Evolutionary conservation across 1,284 basidiomycete genomes (phyloP), one percentile per base, ranked within the genome.

Genomic region (Ganoderma resinaceum): DNA sequence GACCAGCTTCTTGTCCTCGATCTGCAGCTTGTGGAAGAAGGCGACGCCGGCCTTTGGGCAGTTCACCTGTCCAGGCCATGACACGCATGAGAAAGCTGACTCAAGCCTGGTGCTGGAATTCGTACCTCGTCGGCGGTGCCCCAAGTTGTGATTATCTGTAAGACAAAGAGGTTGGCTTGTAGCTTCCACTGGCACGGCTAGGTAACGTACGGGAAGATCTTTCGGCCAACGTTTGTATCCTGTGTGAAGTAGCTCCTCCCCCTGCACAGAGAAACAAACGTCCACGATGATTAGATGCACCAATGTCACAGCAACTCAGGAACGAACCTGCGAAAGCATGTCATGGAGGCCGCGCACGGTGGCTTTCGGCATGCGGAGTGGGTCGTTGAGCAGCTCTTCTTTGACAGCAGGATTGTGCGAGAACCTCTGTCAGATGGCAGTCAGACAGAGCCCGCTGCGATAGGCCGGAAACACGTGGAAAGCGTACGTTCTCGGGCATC

Each of bases 11-110:
- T 96, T 95, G 76, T 91, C 86, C 12, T 84, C 78, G 0, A 87
- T 86, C 11, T 80, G 65, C 58, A 95, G 81, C 43, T 87, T 86
- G 65, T 90, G 85, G 69, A 85, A 81, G 77, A 96, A 91, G 35
- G 82, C 79, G 72, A 91, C 80, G 0, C 89, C 86, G 1, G 91
- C 88, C 67, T 84, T 83, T 69, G 72, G 78, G 4, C 87, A 90
- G 0, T 91, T 91, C 59, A 94, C 82, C 86, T 91, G 35, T 33
- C 26, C 11, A 31, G 23, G 12, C 3, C 23, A 2, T 2, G 14
- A 6, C n/a, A n/a, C n/a, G n/a, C n/a, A 12, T 52, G 11, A 52
- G 43, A 46, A 11, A 23, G 7, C 20, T 8, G 43, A 46, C 20
- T 3, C n/a, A 9, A 9, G 9, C 14, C 37, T 8, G 14, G 11